These are phyloP conservation scores for Hordeum marinum DNA, from an alignment of 176 grass and related monocot species.

Conservation along the genomic window DNA sequence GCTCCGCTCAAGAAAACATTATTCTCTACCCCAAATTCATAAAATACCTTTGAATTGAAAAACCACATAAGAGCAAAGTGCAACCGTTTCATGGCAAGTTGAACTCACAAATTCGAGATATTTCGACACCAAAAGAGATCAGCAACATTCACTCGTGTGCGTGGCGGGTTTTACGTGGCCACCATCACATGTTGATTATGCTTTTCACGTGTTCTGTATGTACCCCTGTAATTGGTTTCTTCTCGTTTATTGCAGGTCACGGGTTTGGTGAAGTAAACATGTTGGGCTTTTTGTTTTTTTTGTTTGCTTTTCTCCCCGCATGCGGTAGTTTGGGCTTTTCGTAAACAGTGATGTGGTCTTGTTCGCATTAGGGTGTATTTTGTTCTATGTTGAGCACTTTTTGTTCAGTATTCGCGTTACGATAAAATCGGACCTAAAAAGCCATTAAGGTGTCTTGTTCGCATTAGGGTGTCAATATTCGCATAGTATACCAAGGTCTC, in stretches of 20 bases:
- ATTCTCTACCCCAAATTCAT: neutral
- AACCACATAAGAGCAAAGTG: neutral
- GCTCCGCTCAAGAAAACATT: no score
- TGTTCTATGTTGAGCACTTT: no score
- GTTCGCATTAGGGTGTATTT: no score
- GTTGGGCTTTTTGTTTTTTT: neutral
- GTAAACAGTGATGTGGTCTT: no score
- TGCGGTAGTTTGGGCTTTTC: no score
- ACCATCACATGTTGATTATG: neutral
- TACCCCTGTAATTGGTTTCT: neutral
- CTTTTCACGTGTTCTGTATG: neutral
- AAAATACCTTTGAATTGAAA: neutral
- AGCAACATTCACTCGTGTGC: neutral
- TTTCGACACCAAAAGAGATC: neutral
- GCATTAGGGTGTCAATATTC: no score
- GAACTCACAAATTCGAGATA: neutral
- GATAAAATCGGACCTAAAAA: no score
- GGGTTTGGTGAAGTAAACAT: neutral
- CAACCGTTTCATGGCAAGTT: neutral
- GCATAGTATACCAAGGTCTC: no score
- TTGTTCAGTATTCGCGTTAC: no score
- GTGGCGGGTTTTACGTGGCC: neutral
- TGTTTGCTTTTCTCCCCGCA: neutral
- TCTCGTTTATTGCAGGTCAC: neutral
- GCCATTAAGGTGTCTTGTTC: no score